These are phyloP conservation scores for Citrullus amarus DNA, from an alignment of 306 rosid species.

Conservation along the genomic window DNA sequence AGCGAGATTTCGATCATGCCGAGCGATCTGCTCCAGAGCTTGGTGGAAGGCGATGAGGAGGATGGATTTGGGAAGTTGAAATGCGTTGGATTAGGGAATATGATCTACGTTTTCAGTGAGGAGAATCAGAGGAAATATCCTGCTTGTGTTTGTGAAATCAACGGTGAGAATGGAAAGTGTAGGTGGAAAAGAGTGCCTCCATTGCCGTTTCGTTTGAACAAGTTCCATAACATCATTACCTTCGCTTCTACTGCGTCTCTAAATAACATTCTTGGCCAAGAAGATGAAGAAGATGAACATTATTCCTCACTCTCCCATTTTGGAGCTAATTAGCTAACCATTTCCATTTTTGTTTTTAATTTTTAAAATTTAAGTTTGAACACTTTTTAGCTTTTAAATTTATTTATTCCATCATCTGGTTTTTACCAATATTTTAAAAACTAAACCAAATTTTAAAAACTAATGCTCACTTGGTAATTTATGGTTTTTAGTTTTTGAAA, in stretches of 20 bases:
- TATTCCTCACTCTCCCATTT: conserved; percentile 13
- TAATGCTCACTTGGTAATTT: too few relatives aligned
- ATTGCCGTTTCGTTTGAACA: conserved; percentile 57
- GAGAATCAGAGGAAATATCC: conserved; percentile 60
- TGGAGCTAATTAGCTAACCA: conserved; percentile 1
- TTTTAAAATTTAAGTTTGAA: too few relatives aligned
- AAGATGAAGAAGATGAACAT: conserved; percentile 11
- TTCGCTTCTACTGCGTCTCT: conserved; percentile 60
- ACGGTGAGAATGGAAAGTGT: conserved; percentile 28
- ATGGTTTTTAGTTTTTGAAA: too few relatives aligned
- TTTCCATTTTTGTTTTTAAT: background rate
- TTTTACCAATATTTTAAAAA: too few relatives aligned
- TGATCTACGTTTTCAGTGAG: conserved; percentile 66
- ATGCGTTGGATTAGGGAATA: conserved; percentile 68
- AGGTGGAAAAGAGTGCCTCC: conserved; percentile 59
- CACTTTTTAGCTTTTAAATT: too few relatives aligned
- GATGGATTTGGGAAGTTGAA: conserved; percentile 75
- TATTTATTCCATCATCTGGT: too few relatives aligned
- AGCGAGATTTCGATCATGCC: conserved; percentile 63
- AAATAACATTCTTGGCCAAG: conserved; percentile 27
- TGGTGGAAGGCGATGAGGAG: conserved; percentile 70
- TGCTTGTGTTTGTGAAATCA: conserved; percentile 67
- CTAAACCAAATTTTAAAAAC: too few relatives aligned
- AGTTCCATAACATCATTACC: conserved; percentile 63
- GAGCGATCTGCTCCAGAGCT: conserved; percentile 35